Evolutionary conservation across 2,329 filamentous ascomycete species (phyloP).

Genomic region (Microcyclosporella mali): DNA sequence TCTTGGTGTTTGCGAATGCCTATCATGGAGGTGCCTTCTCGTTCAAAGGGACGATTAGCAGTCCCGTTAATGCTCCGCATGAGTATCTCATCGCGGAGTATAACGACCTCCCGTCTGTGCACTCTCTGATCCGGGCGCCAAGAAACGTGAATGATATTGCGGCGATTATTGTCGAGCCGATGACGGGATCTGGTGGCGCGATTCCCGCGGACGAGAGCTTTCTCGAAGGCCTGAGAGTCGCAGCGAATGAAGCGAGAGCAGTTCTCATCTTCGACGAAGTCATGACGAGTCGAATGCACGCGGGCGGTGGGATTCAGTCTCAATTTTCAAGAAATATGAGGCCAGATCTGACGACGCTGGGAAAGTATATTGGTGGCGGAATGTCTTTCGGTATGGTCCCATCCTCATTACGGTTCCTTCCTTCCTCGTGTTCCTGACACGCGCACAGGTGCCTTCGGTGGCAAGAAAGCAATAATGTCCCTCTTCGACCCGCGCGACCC

Average conservation of each 20-base stretch:
- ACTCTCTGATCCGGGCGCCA: constrained; percentile 31
- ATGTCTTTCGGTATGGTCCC: constrained; percentile 51
- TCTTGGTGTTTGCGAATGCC: constrained; percentile 47
- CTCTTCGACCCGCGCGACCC: constrained; percentile 47
- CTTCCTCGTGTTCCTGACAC: not conserved
- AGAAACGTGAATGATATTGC: constrained; percentile 43
- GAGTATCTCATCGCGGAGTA: constrained; percentile 58
- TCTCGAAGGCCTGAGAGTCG: constrained; percentile 45
- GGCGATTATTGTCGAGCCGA: constrained; percentile 59
- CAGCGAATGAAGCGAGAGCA: constrained; percentile 45
- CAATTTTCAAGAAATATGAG: constrained; percentile 39
- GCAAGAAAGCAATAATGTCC: constrained; percentile 52
- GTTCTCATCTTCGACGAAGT: constrained; percentile 67
- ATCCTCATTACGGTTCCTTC: not conserved
- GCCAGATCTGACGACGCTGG: constrained; percentile 59
- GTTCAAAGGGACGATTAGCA: constrained; percentile 29
- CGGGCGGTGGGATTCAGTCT: constrained; percentile 41
- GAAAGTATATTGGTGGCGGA: constrained; percentile 63
- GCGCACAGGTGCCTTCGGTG: constrained; percentile 50
- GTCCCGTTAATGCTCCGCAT: constrained; percentile 35
- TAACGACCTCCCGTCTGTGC: constrained; percentile 52
- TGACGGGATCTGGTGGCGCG: constrained; percentile 59
- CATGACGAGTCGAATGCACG: constrained; percentile 57
- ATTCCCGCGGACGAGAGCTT: constrained; percentile 49
- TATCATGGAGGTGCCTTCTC: constrained; percentile 53